A percentile compares a stretch with the other conserved stretches of the same genome.
phyloP scores from a whole-genome alignment of 306 rosid genomes.

The Cucurbita maxima region DNA sequence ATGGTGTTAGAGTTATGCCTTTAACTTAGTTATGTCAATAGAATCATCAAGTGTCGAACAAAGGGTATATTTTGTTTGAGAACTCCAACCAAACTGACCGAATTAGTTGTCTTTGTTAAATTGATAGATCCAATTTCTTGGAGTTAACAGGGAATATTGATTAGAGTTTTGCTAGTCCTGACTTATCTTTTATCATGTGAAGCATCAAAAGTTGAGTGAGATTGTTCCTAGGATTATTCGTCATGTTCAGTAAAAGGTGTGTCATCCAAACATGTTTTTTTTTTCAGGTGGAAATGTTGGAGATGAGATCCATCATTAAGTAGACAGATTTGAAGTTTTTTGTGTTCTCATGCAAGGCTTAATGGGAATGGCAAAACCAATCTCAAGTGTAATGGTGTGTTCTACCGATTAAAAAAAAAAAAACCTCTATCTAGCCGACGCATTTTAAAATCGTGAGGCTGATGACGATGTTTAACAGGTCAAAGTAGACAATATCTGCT shows the following conservation, averaged over 20 bases:
- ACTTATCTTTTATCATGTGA: not conserved
- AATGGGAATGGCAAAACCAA: slow-evolving; percentile 13
- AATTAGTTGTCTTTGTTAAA: too few relatives aligned
- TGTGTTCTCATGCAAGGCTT: slow-evolving; percentile 10
- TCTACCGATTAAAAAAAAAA: too few relatives aligned
- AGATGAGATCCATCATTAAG: slow-evolving; percentile 63
- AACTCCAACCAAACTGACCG: too few relatives aligned
- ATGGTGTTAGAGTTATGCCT: too few relatives aligned
- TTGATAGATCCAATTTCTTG: too few relatives aligned
- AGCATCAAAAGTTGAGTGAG: not conserved
- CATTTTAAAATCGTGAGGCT: too few relatives aligned
- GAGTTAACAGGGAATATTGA: not conserved
- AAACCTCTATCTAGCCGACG: too few relatives aligned
- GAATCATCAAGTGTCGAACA: too few relatives aligned
- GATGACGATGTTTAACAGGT: too few relatives aligned
- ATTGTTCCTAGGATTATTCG: not conserved
- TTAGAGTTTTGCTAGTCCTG: not conserved
- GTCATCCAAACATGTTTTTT: not conserved
- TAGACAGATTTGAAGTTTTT: slow-evolving; percentile 25
- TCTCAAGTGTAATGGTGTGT: slow-evolving; percentile 12
- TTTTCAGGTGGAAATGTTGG: slow-evolving; percentile 89
- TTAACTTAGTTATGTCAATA: too few relatives aligned
- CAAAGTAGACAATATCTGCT: too few relatives aligned
- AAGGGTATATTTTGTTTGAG: too few relatives aligned
- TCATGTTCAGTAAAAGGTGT: not conserved